These are phyloP conservation scores for Lactuca saligna DNA, from an alignment of 129 eudicot genomes.

Conservation along the genomic window DNA sequence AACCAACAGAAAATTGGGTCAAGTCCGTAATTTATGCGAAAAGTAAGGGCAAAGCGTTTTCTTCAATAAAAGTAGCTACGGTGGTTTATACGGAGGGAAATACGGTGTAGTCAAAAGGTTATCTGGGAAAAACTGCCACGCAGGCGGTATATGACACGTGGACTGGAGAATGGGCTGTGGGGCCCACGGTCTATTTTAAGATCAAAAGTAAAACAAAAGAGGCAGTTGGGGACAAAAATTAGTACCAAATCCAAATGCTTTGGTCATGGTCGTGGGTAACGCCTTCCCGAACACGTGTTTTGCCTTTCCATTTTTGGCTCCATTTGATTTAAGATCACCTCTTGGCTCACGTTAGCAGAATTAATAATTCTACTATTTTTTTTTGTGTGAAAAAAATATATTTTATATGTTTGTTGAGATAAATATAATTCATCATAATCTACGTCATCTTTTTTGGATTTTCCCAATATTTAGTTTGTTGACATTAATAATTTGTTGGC, in stretches of 20 bases:
- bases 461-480: background rate
- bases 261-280: slow-evolving; percentile 37
- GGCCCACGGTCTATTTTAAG: slow-evolving; percentile 12
- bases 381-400: background rate
- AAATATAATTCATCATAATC: too few species aligned
- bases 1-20: slow-evolving; percentile 42
- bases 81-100: slow-evolving; percentile 7
- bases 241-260: slow-evolving; percentile 32
- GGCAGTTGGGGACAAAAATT: slow-evolving; percentile 31
- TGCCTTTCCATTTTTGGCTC: slow-evolving; percentile 30
- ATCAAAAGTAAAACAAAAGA: slow-evolving; percentile 11
- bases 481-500: too few species aligned
- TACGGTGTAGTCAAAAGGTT: slow-evolving; percentile 14
- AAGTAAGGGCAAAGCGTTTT: slow-evolving; percentile 30
- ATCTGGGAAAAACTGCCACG: slow-evolving; percentile 29
- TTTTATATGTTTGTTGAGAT: too few species aligned
- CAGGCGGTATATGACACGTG: slow-evolving; percentile 29
- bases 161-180: slow-evolving; percentile 5
- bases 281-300: slow-evolving; percentile 40
- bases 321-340: background rate
- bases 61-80: background rate
- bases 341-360: slow-evolving; percentile 9
- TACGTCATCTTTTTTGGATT: too few species aligned
- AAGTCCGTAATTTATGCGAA: slow-evolving; percentile 33
- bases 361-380: background rate